phyloP scores from a whole-genome alignment of 257 asterid species.

The Misopates orontium region DNA sequence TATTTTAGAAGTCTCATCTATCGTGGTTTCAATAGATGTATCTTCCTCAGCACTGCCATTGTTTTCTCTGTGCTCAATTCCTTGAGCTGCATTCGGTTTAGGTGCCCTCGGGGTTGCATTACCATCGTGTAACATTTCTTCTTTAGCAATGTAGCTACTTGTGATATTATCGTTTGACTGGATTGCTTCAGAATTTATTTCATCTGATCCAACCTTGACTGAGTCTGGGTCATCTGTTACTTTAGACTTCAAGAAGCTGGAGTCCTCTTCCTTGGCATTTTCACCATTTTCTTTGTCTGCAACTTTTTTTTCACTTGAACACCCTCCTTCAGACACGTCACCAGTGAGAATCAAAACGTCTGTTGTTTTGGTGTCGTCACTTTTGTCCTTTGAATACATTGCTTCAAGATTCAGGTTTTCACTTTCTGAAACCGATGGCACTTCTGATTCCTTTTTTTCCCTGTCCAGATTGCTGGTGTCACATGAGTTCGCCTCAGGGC shows the following conservation, averaged over 20 bases:
- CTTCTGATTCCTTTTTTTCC: neutral
- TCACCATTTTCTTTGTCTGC: too few species aligned
- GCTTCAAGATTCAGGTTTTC: constrained; percentile 13
- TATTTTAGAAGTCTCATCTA: neutral
- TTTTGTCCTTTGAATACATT: neutral
- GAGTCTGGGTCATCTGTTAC: neutral
- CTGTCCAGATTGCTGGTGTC: neutral
- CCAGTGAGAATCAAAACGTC: constrained; percentile 12
- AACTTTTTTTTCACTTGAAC: neutral
- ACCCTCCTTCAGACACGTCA: constrained; percentile 12
- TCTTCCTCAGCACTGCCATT: constrained; percentile 1
- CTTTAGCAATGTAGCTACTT: too few species aligned
- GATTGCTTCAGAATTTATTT: neutral
- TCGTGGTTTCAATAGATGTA: neutral
- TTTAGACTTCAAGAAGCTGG: too few species aligned
- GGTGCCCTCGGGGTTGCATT: too few species aligned
- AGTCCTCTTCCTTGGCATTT: too few species aligned
- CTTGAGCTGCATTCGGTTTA: too few species aligned
- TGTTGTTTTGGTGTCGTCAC: constrained; percentile 10
- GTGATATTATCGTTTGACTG: too few species aligned
- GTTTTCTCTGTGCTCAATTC: too few species aligned
- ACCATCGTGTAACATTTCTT: too few species aligned
- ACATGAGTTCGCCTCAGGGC: constrained; percentile 14
- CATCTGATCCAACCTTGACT: neutral
- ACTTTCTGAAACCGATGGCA: neutral